Evolutionary conservation across 768 basidiomycete genomes (phyloP).

Genomic region (Galerina marginata): DNA sequence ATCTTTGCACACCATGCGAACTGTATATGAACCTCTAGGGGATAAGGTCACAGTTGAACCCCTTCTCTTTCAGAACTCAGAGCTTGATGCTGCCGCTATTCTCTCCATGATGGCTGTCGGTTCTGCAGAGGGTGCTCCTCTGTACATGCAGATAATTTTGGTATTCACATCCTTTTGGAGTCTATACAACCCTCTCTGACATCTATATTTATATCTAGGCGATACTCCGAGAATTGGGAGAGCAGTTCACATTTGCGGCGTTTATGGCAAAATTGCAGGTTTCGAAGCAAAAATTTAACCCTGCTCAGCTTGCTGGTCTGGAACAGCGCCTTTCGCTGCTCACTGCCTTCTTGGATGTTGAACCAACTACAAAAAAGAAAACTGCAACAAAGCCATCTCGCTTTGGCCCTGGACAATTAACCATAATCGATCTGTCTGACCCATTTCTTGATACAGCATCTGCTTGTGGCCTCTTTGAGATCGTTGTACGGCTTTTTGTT

Average conservation of each 20-base stretch:
- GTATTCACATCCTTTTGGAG: slow-evolving; percentile 35
- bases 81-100: slow-evolving; percentile 72
- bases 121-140: slow-evolving; percentile 62
- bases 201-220: slow-evolving; percentile 37
- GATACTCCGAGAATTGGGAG: slow-evolving; percentile 67
- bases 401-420: slow-evolving; percentile 63
- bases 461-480: slow-evolving; percentile 75
- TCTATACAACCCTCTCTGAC: background rate
- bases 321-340: slow-evolving; percentile 70
- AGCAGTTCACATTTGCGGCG: slow-evolving; percentile 54
- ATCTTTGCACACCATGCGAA: slow-evolving; percentile 63
- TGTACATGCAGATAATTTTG: slow-evolving; percentile 73
- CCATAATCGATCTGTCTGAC: slow-evolving; percentile 74
- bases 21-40: slow-evolving; percentile 59
- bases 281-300: slow-evolving; percentile 59
- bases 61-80: slow-evolving; percentile 57
- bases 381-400: slow-evolving; percentile 29
- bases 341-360: slow-evolving; percentile 56
- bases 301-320: slow-evolving; percentile 56
- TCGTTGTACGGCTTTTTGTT: slow-evolving; percentile 67
- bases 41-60: slow-evolving; percentile 56
- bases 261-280: slow-evolving; percentile 54
- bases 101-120: slow-evolving; percentile 78
- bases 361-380: slow-evolving; percentile 10
- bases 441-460: slow-evolving; percentile 72